Base-by-base conservation (phyloP, 345 rosid genomes). In the Lepidium didymum region DNA sequence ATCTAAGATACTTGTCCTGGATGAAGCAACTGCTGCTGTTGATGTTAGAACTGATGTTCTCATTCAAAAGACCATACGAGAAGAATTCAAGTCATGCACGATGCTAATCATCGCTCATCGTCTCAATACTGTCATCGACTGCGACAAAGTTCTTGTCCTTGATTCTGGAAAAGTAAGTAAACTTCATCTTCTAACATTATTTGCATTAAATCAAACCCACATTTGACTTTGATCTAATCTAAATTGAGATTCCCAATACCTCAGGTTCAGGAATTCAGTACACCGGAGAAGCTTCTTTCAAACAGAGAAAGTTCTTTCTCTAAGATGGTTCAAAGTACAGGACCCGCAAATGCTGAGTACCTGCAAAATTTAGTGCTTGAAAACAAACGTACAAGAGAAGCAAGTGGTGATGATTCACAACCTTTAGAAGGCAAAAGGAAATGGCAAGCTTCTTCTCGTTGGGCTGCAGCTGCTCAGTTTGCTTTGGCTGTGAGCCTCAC, bases 21-120 rank as follows among this genome's bases (percentile, higher is more conserved):
- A 94, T 76, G 99, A 94, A 82, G 99, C 99, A 59, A 94, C 99
- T 60, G 99, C 99, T 38, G 97, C 99, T 72, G 99, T 94, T 56
- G 99, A 94, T 71, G 99, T 94, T 34, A 85, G 99, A 78, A 94
- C 99, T 5, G 99, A 94, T 81, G 96, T 96, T 63, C 86, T 94
- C 67, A 94, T 94, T 68, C 99, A 94, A 83, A 91, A 91, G 82
- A 94, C 99, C 11, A 94, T 94, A 58, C 81, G 99, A 61, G 99
- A 94, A 80, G 99, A 94, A 71, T 94, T 94, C 69, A 94, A 78
- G 74, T 81, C 96, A 4, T 94, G 99, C 74, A 91, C 99, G 3
- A 94, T 94, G 99, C 86, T 94, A 29, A 86, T 94, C 67, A 94
- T 94, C 64, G 99, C 99, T 57, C 99, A 94, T 74, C 88, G 99